Conservation (phyloP, 2,329 filamentous ascomycete species). For the Neofusicoccum sp. region DNA sequence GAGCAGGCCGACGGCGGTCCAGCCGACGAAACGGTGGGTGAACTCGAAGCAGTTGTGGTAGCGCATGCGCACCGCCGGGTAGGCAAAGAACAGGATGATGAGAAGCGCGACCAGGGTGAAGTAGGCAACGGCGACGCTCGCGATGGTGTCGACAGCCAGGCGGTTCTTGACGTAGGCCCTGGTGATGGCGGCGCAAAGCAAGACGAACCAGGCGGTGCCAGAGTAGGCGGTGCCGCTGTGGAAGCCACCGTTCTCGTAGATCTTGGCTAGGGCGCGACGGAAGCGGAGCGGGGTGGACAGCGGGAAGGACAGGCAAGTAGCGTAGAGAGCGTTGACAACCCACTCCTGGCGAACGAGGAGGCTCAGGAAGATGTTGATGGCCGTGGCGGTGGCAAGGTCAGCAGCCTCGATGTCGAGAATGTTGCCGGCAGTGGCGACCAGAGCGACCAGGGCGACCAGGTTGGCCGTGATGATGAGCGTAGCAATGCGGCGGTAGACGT, state of each 20-base stretch:
- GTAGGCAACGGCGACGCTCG: conserved; percentile 29
- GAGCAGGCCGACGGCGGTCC: conserved; percentile 35
- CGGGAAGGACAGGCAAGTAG: conserved; percentile 35
- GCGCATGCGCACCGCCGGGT: conserved; percentile 28
- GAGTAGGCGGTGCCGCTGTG: conserved; percentile 37
- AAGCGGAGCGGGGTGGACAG: conserved; percentile 31
- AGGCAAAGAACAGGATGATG: conserved; percentile 31
- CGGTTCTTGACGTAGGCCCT: conserved; percentile 27
- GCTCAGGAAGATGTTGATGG: conserved; percentile 36
- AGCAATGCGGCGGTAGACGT: conserved; percentile 47
- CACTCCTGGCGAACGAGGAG: conserved; percentile 38
- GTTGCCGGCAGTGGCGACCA: conserved; percentile 20
- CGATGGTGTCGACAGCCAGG: conserved; percentile 21
- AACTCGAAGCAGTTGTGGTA: conserved; percentile 39
- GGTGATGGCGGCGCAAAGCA: conserved; percentile 40
- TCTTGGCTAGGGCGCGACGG: conserved; percentile 30
- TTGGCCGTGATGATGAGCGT: conserved; percentile 45
- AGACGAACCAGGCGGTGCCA: conserved; percentile 46
- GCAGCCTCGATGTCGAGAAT: conserved; percentile 23
- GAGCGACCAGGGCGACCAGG: conserved; percentile 29
- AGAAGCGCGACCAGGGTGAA: conserved; percentile 28
- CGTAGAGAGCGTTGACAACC: conserved; percentile 34
- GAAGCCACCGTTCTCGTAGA: conserved; percentile 39
- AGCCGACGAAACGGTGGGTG: conserved; percentile 39
- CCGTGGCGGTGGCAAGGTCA: conserved; percentile 34